phyloP scores from a whole-genome alignment of 495 filamentous ascomycete genomes.

The Bombardia bombarda region DNA sequence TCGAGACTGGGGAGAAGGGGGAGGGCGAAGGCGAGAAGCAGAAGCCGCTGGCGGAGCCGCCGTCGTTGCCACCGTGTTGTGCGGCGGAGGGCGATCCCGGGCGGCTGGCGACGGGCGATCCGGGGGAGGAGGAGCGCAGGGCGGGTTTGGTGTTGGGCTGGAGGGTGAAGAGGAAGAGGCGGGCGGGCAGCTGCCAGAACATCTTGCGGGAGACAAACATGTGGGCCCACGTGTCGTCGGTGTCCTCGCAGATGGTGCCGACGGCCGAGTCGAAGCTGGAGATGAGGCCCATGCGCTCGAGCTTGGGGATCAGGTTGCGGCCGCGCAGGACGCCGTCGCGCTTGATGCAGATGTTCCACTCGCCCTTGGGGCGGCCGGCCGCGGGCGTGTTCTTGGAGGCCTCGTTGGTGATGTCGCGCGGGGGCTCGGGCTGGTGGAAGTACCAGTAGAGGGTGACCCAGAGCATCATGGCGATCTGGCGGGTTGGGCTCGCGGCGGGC shows the following conservation, averaged over 20 bases:
- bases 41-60: slow-evolving; percentile 40
- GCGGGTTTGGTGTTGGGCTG: slow-evolving; percentile 43
- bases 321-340: slow-evolving; percentile 80
- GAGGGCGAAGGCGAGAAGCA: slow-evolving; percentile 3
- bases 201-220: slow-evolving; percentile 75
- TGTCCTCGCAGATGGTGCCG: slow-evolving; percentile 55
- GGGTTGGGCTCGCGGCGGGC: slow-evolving; percentile 65
- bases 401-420: slow-evolving; percentile 48
- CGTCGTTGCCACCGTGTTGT: too few relatives aligned
- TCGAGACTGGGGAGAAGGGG: slow-evolving; percentile 5
- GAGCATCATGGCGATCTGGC: slow-evolving; percentile 91
- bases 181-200: slow-evolving; percentile 89
- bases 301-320: slow-evolving; percentile 73
- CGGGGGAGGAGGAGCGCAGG: slow-evolving; percentile 52
- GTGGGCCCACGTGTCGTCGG: slow-evolving; percentile 58
- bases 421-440: slow-evolving; percentile 69
- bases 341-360: slow-evolving; percentile 84
- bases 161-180: slow-evolving; percentile 80
- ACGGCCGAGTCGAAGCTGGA: slow-evolving; percentile 67
- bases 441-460: slow-evolving; percentile 97
- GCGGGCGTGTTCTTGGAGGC: slow-evolving; percentile 56
- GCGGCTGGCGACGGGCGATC: slow-evolving; percentile 42
- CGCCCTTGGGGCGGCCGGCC: slow-evolving; percentile 64
- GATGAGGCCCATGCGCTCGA: slow-evolving; percentile 88
- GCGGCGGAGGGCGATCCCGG: slow-evolving; percentile 61